Evolutionary conservation across 2,329 filamentous ascomycete species (phyloP), one percentile per base, ranked within the genome.

Genomic region (Thelonectria discophora): DNA sequence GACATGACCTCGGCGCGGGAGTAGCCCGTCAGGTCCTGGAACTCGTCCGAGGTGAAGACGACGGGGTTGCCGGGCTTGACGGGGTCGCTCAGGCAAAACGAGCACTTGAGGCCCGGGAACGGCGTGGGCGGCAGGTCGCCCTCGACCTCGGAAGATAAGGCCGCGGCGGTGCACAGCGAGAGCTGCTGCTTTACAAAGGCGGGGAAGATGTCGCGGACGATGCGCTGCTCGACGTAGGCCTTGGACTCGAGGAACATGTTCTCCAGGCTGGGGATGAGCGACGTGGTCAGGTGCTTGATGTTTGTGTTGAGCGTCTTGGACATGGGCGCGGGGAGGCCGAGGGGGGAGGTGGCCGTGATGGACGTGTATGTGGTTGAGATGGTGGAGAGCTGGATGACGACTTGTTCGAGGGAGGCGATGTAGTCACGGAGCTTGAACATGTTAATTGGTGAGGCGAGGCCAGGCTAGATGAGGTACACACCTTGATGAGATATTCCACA

Each of bases 41-140:
- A 86, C 1, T 82, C 81, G 58, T 85, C 82, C 0, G 83, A 84
- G 3, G 79, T 80, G 58, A 74, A 82, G 0, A 79, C 63, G 40
- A 85, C 81, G 0, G 84, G 82, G 60, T 85, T 84, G 51, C 85
- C 82, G 0, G 79, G 76, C 45, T 77, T 76, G 5, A 74, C 68
- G 0, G 83, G 82, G 66, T 88, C 82, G 1, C 83, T 86, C 15
- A 88, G 70, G 58, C 84, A 86, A 65, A 88, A 88, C 20, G 85
- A 84, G 50, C 85, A 80, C 9, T 84, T 86, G 0, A 89, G 77
- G 0, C 86, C 86, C 3, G 81, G 81, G 55, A 82, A 88, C 52
- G 76, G 69, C 5, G 74, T 72, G 17, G 60, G 62, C 4, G 64
- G 68, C 9, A 68, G 61, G 2, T 74, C 72, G 18, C 74, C 72